These are phyloP conservation scores for Myochromella boudieri DNA, from an alignment of 768 basidiomycete genomes.

Conservation along the genomic window DNA sequence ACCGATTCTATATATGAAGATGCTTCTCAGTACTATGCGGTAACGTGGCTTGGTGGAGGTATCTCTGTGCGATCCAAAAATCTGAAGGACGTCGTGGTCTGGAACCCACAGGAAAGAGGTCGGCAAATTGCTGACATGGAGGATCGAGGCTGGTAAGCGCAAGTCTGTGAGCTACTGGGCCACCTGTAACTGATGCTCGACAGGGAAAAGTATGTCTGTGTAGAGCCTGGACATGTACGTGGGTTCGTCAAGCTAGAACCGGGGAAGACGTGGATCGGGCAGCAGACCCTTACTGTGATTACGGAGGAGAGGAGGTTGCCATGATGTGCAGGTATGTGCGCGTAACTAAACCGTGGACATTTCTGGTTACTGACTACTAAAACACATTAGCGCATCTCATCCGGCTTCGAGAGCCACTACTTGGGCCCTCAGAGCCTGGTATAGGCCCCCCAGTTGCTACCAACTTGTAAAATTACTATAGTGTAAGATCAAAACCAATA, in stretches of 20 bases:
- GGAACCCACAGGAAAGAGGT: slow-evolving; percentile 87
- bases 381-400: too few species aligned
- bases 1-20: slow-evolving; percentile 83
- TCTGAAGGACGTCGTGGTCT: slow-evolving; percentile 83
- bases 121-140: slow-evolving; percentile 89
- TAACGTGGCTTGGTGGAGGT: slow-evolving; percentile 60
- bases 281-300: slow-evolving; percentile 56
- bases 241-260: slow-evolving; percentile 65
- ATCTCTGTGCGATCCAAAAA: slow-evolving; percentile 51
- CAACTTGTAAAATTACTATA: too few species aligned
- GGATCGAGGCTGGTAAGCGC: slow-evolving; percentile 73
- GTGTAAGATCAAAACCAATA: too few species aligned
- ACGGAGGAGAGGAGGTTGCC: slow-evolving; percentile 2
- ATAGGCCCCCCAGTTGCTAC: too few species aligned
- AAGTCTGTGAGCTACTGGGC: not conserved
- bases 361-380: not conserved
- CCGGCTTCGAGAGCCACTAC: too few species aligned
- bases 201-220: slow-evolving; percentile 85
- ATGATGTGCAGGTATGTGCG: not conserved
- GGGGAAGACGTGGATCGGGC: slow-evolving; percentile 74
- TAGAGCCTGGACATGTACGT: slow-evolving; percentile 86
- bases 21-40: slow-evolving; percentile 52
- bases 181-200: not conserved
- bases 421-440: too few species aligned
- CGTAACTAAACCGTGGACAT: not conserved